These are phyloP conservation scores for Fusarium sp. DNA, from an alignment of 2,329 filamentous ascomycete species.

Conservation along the genomic window DNA sequence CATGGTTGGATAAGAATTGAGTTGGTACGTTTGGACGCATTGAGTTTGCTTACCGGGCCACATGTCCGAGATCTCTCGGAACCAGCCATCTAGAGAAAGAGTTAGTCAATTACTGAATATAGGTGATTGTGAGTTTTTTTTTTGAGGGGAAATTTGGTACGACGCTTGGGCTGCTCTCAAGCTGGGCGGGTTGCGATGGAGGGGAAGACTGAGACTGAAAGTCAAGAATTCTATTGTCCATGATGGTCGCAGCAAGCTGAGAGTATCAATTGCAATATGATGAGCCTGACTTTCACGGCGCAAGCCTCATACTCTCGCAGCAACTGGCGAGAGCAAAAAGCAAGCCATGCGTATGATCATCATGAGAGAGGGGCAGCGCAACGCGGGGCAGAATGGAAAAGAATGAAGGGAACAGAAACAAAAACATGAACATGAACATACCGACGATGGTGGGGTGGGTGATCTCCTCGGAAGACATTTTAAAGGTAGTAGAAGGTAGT, in stretches of 20 bases:
- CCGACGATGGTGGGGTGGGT: slow-evolving; percentile 82
- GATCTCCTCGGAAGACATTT: slow-evolving; percentile 71
- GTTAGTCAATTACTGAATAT: slow-evolving; percentile 19
- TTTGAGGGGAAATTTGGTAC: slow-evolving; percentile 1
- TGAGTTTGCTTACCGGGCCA: slow-evolving; percentile 74
- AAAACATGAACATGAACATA: slow-evolving; percentile 52
- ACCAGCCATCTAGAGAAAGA: slow-evolving; percentile 88
- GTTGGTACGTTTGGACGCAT: not conserved
- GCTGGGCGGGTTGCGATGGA: not conserved
- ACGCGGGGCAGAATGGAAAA: slow-evolving; percentile 27
- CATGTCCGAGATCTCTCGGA: slow-evolving; percentile 98
- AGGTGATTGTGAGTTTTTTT: not conserved
- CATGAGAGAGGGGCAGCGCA: slow-evolving; percentile 46
- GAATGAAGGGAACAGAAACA: not conserved
- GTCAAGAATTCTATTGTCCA: not conserved
- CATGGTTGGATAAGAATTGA: slow-evolving; percentile 8
- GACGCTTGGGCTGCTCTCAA: not conserved
- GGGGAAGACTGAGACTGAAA: not conserved
- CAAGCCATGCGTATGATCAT: slow-evolving; percentile 24
- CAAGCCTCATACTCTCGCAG: not conserved
- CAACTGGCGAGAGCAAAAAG: not conserved
- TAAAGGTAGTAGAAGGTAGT: slow-evolving; percentile 46
- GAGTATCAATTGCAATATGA: not conserved
- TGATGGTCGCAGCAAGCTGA: not conserved
- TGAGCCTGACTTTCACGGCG: not conserved